Base-by-base conservation (phyloP, 768 basidiomycete species). In the Tricholoma hemisulphureum region DNA sequence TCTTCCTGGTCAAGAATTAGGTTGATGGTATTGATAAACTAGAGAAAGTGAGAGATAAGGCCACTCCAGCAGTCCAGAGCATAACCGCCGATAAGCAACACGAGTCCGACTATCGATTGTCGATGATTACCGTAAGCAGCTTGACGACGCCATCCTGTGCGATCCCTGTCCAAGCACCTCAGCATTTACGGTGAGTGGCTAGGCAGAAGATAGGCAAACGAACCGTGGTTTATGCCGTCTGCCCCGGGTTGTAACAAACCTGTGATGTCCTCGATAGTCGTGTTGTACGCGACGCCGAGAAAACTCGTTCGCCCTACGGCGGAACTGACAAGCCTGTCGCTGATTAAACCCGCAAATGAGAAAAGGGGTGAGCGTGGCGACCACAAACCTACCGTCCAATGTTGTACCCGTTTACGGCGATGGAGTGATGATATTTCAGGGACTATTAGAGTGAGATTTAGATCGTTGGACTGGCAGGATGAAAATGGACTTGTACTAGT, bases 141-240 rank as follows among this genome's bases (percentile, higher is more conserved):
- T 74, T 73, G n/a, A 82, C 75, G 21, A 76, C 68, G 50, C 82
- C 82, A 61, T 83, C 82, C 34, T 76, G 74, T 2, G 80, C 69
- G 49, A 83, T 83, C 10, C 69, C 81, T 82, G 28, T 1, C 16
- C 13, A n/a, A 54, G 23, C 14, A 24, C n/a, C 4, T 51, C 23
- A 4, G 11, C 14, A 39, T 21, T 28, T 24, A 32, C 13, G 28
- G 9, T 10, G 23, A 21, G 13, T 41, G 8, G 16, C 21, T 45
- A 23, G 46, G 34, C 31, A 37, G 41, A 43, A n/a, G 1, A 23
- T 48, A 9, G 28, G 18, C 20, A 26, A 37, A 51, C 71, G n/a
- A 55, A 84, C 83, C 80, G 31, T 82, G 82, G 56, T 84, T 82
- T n/a, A 84, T 62, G 2, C 81, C 79, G 0, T 65, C 46, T 6